Conservation (phyloP, 305 asterid genomes). For the Fraxinus angustifolia region DNA sequence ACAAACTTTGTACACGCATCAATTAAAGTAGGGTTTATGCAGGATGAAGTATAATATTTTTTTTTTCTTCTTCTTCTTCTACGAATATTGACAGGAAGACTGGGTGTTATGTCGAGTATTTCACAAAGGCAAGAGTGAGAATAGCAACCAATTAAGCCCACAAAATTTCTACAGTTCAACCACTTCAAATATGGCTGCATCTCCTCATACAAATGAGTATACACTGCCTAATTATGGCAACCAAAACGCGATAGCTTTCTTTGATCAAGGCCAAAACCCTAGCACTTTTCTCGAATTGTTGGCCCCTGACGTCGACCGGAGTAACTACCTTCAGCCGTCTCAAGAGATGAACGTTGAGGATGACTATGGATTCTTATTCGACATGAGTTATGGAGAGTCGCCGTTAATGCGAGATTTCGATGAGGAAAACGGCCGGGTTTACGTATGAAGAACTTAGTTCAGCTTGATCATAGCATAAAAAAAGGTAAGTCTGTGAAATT, state of each 20-base stretch:
- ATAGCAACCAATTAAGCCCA: constrained; percentile 25
- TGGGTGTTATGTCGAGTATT: constrained; percentile 94
- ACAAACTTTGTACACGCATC: background rate
- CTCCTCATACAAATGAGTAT: constrained; percentile 25
- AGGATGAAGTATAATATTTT: background rate
- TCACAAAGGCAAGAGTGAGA: constrained; percentile 64
- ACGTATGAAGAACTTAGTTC: constrained; percentile 23
- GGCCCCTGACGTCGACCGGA: background rate
- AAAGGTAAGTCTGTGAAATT: constrained; percentile 11
- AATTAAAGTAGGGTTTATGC: background rate
- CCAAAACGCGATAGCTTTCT: constrained; percentile 17
- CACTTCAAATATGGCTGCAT: constrained; percentile 29
- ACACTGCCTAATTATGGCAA: background rate
- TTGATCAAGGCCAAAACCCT: constrained; percentile 32
- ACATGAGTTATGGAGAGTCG: constrained; percentile 34
- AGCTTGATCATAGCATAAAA: constrained; percentile 18
- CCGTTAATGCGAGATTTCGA: constrained; percentile 32
- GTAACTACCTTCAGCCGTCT: constrained; percentile 24
- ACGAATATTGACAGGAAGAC: constrained; percentile 59
- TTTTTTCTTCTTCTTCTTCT: background rate
- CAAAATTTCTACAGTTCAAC: constrained; percentile 22
- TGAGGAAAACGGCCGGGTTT: constrained; percentile 27
- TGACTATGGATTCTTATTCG: constrained; percentile 58
- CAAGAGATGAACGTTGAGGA: constrained; percentile 27
- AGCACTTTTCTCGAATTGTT: constrained; percentile 33